These are phyloP conservation scores for Blastocystis sp. DNA, from an alignment of 352 stramenopile genomes.

Conservation along the genomic window DNA sequence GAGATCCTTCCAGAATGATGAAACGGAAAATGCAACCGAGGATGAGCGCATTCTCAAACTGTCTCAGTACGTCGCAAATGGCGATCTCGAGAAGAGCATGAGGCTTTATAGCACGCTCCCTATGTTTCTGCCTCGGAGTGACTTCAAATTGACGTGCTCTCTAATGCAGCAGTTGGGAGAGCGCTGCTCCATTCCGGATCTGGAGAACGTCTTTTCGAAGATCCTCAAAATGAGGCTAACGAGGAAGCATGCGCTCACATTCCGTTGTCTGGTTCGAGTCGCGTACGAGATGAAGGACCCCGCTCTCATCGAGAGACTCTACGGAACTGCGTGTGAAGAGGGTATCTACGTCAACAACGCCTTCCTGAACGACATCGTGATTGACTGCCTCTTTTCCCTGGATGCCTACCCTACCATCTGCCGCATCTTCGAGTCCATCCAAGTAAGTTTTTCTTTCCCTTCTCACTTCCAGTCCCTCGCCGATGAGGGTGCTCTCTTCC, in stretches of 20 bases:
- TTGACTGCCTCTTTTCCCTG: slow-evolving; percentile 54
- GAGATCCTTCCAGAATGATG: not conserved
- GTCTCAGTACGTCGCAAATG: slow-evolving; percentile 47
- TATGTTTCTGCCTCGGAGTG: slow-evolving; percentile 54
- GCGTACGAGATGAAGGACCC: slow-evolving; percentile 39
- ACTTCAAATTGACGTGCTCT: slow-evolving; percentile 45
- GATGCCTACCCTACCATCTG: slow-evolving; percentile 37
- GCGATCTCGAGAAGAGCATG: slow-evolving; percentile 16
- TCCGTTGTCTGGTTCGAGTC: slow-evolving; percentile 53
- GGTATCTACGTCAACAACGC: slow-evolving; percentile 66
- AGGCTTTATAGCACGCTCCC: slow-evolving; percentile 34
- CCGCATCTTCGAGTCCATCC: slow-evolving; percentile 34
- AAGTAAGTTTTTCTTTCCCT: not conserved
- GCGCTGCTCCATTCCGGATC: slow-evolving; percentile 32
- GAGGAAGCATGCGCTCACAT: slow-evolving; percentile 60
- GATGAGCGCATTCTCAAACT: slow-evolving; percentile 42
- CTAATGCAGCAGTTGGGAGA: slow-evolving; percentile 49
- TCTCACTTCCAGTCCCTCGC: not conserved
- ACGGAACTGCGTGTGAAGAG: slow-evolving; percentile 37
- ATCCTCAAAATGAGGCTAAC: slow-evolving; percentile 60
- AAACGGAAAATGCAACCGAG: not conserved
- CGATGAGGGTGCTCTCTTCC: slow-evolving; percentile 22
- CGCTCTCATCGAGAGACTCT: slow-evolving; percentile 44
- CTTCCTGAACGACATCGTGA: slow-evolving; percentile 58
- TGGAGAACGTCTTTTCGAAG: slow-evolving; percentile 59